phyloP scores from a whole-genome alignment of 179 eudicot genomes.

The Pouteria campechiana region DNA sequence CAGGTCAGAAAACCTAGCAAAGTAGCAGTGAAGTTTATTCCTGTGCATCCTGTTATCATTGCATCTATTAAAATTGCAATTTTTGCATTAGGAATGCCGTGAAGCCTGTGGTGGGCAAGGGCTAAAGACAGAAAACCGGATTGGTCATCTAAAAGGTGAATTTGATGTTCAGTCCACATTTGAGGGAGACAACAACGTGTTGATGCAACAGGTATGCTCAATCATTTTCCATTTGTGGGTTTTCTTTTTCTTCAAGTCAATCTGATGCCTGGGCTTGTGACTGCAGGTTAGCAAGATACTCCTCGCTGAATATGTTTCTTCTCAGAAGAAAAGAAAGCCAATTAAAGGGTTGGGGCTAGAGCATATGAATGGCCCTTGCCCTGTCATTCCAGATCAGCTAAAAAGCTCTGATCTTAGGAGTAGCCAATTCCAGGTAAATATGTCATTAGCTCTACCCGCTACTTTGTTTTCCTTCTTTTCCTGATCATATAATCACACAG shows the following conservation, averaged over 20 bases:
- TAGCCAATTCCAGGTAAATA: conserved; percentile 62
- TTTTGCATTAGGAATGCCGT: conserved; percentile 69
- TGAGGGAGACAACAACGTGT: conserved; percentile 70
- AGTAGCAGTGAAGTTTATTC: background rate
- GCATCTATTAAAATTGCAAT: background rate
- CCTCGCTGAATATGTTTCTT: conserved; percentile 41
- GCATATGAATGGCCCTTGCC: conserved; percentile 69
- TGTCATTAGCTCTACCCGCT: background rate
- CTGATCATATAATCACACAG: background rate
- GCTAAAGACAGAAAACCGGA: conserved; percentile 83
- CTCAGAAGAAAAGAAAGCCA: conserved; percentile 51
- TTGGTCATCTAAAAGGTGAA: conserved; percentile 87
- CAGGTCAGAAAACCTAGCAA: conserved; percentile 45
- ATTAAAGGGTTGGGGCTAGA: conserved; percentile 84
- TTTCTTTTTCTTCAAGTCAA: no score
- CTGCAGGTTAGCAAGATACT: conserved; percentile 85
- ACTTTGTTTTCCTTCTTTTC: background rate
- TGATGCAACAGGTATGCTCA: conserved; percentile 64
- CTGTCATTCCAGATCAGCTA: conserved; percentile 53
- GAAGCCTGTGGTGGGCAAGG: conserved; percentile 99
- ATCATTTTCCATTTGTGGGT: no score
- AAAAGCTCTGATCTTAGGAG: conserved; percentile 40
- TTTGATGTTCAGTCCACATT: conserved; percentile 81
- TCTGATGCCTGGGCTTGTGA: background rate
- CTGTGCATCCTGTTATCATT: background rate